A percentile compares a stretch with the other conserved stretches of the same genome.
phyloP scores from a whole-genome alignment of 345 rosid genomes.

The Arabidopsis thaliana region TAIR10.1 NC_003074.8:7942001-7942500 shows the following conservation, averaged over 20 bases:
- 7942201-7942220: constrained; percentile 35
- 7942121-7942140: constrained; percentile 40
- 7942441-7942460: neutral
- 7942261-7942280: neutral
- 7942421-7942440: neutral
- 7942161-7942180: constrained; percentile 41
- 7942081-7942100: constrained; percentile 26
- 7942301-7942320: constrained; percentile 32
- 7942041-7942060: constrained; percentile 36
- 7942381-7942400: constrained; percentile 20
- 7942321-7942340: constrained; percentile 1
- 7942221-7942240: constrained; percentile 27
- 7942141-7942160: constrained; percentile 33
- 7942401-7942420: neutral
- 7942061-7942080: constrained; percentile 40
- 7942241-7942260: constrained; percentile 9
- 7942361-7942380: constrained; percentile 18
- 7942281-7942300: constrained; percentile 2
- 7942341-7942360: neutral
- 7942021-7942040: constrained; percentile 12
- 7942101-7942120: constrained; percentile 43
- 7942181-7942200: constrained; percentile 43
- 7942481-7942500: too few relatives aligned
- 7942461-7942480: neutral
- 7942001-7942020: constrained; percentile 26